Evolutionary conservation across 441 rosid genomes (phyloP).

Genomic region (Gossypium schwendimanii): DNA sequence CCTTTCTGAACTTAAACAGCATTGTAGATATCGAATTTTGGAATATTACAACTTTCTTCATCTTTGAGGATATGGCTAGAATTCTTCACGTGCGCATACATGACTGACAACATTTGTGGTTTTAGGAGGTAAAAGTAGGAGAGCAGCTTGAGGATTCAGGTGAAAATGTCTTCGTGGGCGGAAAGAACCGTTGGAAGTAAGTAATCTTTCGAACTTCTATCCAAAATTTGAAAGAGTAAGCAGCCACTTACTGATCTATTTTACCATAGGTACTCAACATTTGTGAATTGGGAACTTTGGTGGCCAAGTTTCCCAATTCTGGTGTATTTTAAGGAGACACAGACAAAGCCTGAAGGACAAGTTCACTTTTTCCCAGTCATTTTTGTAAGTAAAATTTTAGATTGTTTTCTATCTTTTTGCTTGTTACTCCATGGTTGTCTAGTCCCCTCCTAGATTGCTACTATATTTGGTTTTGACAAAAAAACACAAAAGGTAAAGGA

Average conservation of each 20-base stretch:
- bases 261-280: constrained; percentile 48
- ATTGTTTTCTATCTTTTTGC: background rate
- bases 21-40: no score
- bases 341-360: constrained; percentile 80
- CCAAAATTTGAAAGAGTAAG: background rate
- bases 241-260: background rate
- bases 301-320: constrained; percentile 73
- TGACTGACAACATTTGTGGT: constrained; percentile 8
- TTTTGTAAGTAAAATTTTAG: constrained; percentile 42
- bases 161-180: constrained; percentile 68
- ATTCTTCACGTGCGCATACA: background rate
- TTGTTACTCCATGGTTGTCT: no score
- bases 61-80: background rate
- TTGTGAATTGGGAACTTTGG: constrained; percentile 82
- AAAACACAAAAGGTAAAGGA: background rate
- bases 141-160: constrained; percentile 62
- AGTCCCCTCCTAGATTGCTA: background rate
- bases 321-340: constrained; percentile 70
- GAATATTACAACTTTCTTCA: background rate
- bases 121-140: constrained; percentile 68
- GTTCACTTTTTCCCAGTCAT: constrained; percentile 77
- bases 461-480: background rate
- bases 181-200: constrained; percentile 79
- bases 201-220: constrained; percentile 9
- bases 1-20: background rate